phyloP scores from a whole-genome alignment of 2,329 filamentous ascomycete species.

The Microsporum ferrugineum region DNA sequence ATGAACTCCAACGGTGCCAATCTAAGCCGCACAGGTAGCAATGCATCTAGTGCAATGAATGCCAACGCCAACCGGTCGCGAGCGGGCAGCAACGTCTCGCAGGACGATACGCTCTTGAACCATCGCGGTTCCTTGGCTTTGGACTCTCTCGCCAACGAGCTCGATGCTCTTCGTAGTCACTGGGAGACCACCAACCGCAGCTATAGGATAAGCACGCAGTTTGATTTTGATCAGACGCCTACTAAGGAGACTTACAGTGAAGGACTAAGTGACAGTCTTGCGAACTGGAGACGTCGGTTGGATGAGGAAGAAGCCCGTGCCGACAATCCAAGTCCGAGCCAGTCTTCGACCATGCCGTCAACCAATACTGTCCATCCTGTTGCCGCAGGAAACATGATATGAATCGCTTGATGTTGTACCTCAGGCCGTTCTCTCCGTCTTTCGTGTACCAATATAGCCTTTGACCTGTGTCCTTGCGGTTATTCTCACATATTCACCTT shows the following conservation, averaged over 20 bases:
- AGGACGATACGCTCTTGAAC: constrained; percentile 36
- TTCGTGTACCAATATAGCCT: constrained; percentile 2
- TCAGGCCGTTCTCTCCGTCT: background rate
- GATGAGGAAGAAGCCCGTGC: constrained; percentile 45
- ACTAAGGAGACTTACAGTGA: constrained; percentile 34
- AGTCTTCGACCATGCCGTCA: constrained; percentile 1
- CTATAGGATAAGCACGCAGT: constrained; percentile 78
- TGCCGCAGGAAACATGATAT: constrained; percentile 6
- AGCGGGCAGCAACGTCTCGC: constrained; percentile 32
- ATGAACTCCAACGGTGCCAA: constrained; percentile 29
- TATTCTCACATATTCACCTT: background rate
- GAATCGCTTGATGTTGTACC: background rate
- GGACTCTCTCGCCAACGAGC: constrained; percentile 81
- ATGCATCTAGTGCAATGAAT: constrained; percentile 40
- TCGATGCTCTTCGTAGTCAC: constrained; percentile 78
- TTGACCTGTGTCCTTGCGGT: background rate
- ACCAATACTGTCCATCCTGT: background rate
- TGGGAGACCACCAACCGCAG: constrained; percentile 96
- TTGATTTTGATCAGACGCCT: constrained; percentile 63
- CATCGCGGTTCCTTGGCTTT: constrained; percentile 56
- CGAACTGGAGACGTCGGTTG: constrained; percentile 68
- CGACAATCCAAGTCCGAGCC: constrained; percentile 15
- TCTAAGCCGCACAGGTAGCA: constrained; percentile 42
- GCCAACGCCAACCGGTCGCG: constrained; percentile 23
- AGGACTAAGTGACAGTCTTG: constrained; percentile 56